These are phyloP conservation scores for Apiospora marii DNA, from an alignment of 2,329 filamentous ascomycete genomes.

Conservation along the genomic window DNA sequence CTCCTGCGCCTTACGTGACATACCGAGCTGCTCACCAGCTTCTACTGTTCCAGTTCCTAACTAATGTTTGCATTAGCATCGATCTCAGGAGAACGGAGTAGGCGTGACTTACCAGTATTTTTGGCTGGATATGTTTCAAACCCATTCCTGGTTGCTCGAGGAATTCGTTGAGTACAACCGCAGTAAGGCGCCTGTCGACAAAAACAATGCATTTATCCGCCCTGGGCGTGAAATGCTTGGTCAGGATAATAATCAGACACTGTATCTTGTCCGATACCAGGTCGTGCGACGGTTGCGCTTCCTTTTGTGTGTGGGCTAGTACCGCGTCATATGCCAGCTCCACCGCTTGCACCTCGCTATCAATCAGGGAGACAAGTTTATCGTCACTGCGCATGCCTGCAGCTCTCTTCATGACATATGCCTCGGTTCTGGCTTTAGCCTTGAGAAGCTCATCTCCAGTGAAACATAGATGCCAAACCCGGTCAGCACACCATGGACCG, in stretches of 20 bases:
- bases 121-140: slow-evolving; percentile 62
- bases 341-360: slow-evolving; percentile 51
- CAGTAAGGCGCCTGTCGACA: slow-evolving; percentile 80
- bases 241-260: slow-evolving; percentile 55
- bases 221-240: slow-evolving; percentile 65
- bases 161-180: slow-evolving; percentile 74
- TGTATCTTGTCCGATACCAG: background rate
- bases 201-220: slow-evolving; percentile 85
- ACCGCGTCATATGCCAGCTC: slow-evolving; percentile 61
- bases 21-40: slow-evolving; percentile 50
- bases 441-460: slow-evolving; percentile 67
- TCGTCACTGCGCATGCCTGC: slow-evolving; percentile 32
- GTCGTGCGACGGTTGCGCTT: background rate
- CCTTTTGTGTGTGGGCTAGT: background rate
- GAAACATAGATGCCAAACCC: slow-evolving; percentile 78
- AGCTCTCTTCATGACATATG: slow-evolving; percentile 42
- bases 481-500: slow-evolving; percentile 85
- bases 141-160: slow-evolving; percentile 64
- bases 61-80: slow-evolving; percentile 33
- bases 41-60: slow-evolving; percentile 58
- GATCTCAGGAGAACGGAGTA: background rate
- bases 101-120: slow-evolving; percentile 59
- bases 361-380: slow-evolving; percentile 35
- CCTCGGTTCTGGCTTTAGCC: slow-evolving; percentile 64
- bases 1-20: slow-evolving; percentile 78